Conservation (phyloP, 2,329 filamentous ascomycete genomes). For the Xylariaceae sp. region DNA sequence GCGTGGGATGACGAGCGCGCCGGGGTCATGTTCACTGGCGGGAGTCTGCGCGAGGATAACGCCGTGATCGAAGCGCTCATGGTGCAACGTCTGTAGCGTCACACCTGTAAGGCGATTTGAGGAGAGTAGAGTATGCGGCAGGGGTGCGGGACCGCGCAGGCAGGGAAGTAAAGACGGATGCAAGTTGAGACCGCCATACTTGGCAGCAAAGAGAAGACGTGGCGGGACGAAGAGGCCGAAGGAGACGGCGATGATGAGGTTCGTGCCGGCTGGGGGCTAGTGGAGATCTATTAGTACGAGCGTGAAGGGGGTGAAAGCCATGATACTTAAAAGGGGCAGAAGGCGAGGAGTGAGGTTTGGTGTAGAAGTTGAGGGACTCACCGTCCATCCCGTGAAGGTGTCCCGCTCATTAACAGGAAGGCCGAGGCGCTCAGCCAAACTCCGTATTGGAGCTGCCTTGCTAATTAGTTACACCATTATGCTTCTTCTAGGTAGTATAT, state of each 20-base stretch:
- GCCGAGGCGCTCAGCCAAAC: slow-evolving; percentile 56
- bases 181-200: slow-evolving; percentile 87
- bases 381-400: slow-evolving; percentile 78
- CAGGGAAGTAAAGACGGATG: slow-evolving; percentile 89
- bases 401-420: slow-evolving; percentile 71
- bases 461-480: no score
- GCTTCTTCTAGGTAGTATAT: no score
- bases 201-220: slow-evolving; percentile 63
- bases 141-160: slow-evolving; percentile 78
- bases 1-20: slow-evolving; percentile 48
- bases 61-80: slow-evolving; percentile 73
- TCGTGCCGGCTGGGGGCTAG: no score
- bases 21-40: slow-evolving; percentile 37
- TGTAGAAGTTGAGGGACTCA: slow-evolving; percentile 38
- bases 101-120: slow-evolving; percentile 63
- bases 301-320: no score
- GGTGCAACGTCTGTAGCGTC: slow-evolving; percentile 82
- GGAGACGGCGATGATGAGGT: slow-evolving; percentile 87
- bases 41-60: slow-evolving; percentile 67
- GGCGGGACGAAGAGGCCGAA: slow-evolving; percentile 87
- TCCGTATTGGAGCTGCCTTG: slow-evolving; percentile 65
- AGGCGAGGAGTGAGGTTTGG: slow-evolving; percentile 43
- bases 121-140: slow-evolving; percentile 77
- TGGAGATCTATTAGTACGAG: no score
- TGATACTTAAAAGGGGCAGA: no score